Conservation (phyloP, 495 filamentous ascomycete species). For the Hyaloscypha hepaticicola region DNA sequence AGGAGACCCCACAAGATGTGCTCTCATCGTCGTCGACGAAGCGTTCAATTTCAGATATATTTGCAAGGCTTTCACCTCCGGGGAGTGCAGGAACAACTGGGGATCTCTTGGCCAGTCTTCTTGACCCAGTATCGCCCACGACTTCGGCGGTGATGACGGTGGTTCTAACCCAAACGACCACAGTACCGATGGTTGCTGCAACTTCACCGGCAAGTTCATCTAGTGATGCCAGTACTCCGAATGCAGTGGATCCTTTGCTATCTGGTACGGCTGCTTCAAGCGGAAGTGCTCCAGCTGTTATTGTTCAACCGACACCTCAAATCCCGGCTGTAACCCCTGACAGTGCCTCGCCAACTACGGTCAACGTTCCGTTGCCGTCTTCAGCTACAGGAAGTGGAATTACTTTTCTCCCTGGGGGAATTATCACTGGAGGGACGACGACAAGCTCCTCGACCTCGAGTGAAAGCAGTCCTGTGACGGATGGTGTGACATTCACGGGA, state of each 20-base stretch:
- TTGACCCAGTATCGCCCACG: slow-evolving; percentile 2
- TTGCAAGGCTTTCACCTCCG: slow-evolving; percentile 8
- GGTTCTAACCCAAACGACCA: slow-evolving; percentile 12
- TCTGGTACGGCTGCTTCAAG: slow-evolving; percentile 20
- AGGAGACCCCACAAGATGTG: slow-evolving; percentile 21
- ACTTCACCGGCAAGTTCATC: not conserved
- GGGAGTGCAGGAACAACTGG: slow-evolving; percentile 10
- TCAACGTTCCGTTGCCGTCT: slow-evolving; percentile 4
- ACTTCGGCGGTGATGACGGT: slow-evolving; percentile 19
- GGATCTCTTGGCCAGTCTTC: not conserved
- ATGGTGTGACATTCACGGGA: slow-evolving; percentile 18
- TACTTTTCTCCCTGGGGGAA: slow-evolving; percentile 28
- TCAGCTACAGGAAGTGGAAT: slow-evolving; percentile 22
- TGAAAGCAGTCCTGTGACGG: not conserved
- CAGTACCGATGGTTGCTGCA: not conserved
- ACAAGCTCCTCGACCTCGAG: slow-evolving; percentile 6
- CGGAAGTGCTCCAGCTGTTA: slow-evolving; percentile 18
- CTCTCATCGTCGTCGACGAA: slow-evolving; percentile 11
- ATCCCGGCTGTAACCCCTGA: slow-evolving; percentile 21
- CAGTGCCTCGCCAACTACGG: not conserved
- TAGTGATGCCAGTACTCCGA: not conserved
- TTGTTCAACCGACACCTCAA: slow-evolving; percentile 20
- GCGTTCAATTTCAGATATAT: slow-evolving; percentile 28
- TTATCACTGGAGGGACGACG: slow-evolving; percentile 18
- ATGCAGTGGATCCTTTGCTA: not conserved